Conservation (phyloP, 768 basidiomycete genomes). For the Boletus bicolor region DNA sequence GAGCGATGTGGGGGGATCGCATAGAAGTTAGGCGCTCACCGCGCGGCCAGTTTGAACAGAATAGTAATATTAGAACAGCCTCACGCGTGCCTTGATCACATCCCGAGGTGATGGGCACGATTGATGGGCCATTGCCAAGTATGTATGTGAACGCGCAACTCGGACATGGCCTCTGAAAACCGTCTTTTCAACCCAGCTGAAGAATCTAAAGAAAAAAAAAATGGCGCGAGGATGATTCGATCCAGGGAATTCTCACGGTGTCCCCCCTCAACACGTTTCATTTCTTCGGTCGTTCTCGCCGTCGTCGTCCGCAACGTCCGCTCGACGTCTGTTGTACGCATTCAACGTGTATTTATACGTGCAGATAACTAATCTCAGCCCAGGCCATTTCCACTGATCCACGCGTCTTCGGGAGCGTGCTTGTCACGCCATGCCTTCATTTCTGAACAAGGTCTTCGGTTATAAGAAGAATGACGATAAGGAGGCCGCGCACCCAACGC, state of each 20-base stretch:
- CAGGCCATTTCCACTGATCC: constrained; percentile 12
- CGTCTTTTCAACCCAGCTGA: not conserved
- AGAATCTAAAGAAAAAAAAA: not conserved
- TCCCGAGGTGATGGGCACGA: not conserved
- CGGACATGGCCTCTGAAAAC: not conserved
- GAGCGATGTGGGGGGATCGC: not conserved
- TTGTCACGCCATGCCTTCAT: constrained; percentile 49
- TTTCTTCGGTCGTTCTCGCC: not conserved
- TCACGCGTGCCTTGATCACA: constrained; percentile 22
- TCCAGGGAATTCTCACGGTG: constrained; percentile 14
- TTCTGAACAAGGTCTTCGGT: constrained; percentile 75
- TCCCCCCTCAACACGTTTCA: not conserved
- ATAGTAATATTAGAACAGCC: constrained; percentile 23
- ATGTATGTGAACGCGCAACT: not conserved
- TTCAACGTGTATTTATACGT: not conserved
- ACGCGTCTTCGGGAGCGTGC: constrained; percentile 14
- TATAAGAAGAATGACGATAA: constrained; percentile 65
- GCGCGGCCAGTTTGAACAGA: not conserved
- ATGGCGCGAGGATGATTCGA: not conserved
- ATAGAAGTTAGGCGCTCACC: constrained; percentile 20
- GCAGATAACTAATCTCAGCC: constrained; percentile 1
- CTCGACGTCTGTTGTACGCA: constrained; percentile 2
- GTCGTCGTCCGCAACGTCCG: not conserved
- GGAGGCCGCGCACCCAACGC: constrained; percentile 30
- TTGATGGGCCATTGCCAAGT: not conserved